A percentile compares a stretch with the other conserved stretches of the same genome.
These are phyloP conservation scores for Flaveria robusta DNA, from an alignment of 129 eudicot genomes.

Conservation along the genomic window DNA sequence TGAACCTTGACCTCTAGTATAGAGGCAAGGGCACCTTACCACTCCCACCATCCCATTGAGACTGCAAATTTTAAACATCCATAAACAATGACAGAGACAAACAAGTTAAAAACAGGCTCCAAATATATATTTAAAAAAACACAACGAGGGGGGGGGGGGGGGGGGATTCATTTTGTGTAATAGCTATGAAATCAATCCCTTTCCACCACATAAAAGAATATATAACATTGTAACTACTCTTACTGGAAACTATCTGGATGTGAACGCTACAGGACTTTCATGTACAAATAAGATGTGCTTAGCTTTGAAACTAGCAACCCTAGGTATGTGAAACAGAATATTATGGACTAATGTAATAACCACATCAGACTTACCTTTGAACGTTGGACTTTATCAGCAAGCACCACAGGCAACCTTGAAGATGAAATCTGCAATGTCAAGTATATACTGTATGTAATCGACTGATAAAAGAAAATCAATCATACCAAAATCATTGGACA, in stretches of 20 bases:
- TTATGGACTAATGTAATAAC: neutral
- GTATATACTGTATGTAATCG: conserved; percentile 12
- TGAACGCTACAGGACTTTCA: too few species aligned
- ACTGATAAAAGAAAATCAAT: neutral
- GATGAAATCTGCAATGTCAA: conserved; percentile 64
- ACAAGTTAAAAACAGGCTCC: conserved; percentile 7
- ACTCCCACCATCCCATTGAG: too few species aligned
- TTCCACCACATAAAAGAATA: neutral
- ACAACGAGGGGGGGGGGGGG: too few species aligned
- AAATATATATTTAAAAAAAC: neutral
- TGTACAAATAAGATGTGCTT: too few species aligned
- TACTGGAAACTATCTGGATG: neutral
- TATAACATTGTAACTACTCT: neutral
- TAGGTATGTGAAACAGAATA: conserved; percentile 16
- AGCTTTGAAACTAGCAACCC: neutral
- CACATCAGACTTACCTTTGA: conserved; percentile 56
- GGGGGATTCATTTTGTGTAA: neutral
- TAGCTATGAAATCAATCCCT: neutral
- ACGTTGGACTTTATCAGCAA: conserved; percentile 84
- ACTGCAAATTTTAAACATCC: conserved; percentile 45
- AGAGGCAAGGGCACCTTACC: too few species aligned
- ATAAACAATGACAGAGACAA: neutral
- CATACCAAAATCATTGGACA: conserved; percentile 8
- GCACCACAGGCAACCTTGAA: conserved; percentile 76
- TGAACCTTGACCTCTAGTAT: too few species aligned